Evolutionary conservation across 2,329 filamentous ascomycete species (phyloP), one percentile per base, ranked within the genome.

Genomic region (Zarea fungicola): DNA sequence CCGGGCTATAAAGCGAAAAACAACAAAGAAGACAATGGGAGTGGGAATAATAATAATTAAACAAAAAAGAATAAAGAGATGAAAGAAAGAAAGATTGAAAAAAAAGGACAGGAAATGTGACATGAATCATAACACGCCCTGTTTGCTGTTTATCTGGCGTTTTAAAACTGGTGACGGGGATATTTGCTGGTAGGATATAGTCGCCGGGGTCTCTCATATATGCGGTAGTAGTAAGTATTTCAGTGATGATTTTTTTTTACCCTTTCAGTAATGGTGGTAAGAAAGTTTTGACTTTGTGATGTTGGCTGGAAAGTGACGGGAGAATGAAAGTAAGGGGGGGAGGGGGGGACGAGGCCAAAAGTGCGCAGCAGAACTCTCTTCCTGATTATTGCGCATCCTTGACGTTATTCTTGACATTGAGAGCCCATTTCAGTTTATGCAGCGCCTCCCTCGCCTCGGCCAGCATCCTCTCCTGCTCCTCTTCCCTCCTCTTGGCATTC

Each of bases 391-490:
- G 65, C 6, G 78, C 76, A 48, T 70, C 77, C 50, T 71, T 73
- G 49, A 84, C 74, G 54, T 78, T 82, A 52, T 78, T 68, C 68
- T 86, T 83, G 44, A 87, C 76, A 46, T 77, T 81, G 55, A 90
- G 74, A 13, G 86, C 84, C 86, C 86, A 90, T 60, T 73, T 80
- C 65, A 91, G 74, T 69, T 88, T 81, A 54, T 81, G 74, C 43
- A 87, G 69, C n/a, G 79, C 77, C 56, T 78, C 72, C 55, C 74
- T 73, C 36, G 83, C 70, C 59, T 84, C 79, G 31, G 74, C 65
- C n/a, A 85, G 67, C 22, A 80, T 70, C 49, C 65, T 65, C 54
- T 81, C 72, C 57, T 86, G 84, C 59, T 85, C 77, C 22, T 74
- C 67, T 60, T 87, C 84, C 54, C 80, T 74, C 52, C 67, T 66